These are phyloP conservation scores for Diutina sp. DNA, from an alignment of 1,139 yeast genomes.

Conservation along the genomic window DNA sequence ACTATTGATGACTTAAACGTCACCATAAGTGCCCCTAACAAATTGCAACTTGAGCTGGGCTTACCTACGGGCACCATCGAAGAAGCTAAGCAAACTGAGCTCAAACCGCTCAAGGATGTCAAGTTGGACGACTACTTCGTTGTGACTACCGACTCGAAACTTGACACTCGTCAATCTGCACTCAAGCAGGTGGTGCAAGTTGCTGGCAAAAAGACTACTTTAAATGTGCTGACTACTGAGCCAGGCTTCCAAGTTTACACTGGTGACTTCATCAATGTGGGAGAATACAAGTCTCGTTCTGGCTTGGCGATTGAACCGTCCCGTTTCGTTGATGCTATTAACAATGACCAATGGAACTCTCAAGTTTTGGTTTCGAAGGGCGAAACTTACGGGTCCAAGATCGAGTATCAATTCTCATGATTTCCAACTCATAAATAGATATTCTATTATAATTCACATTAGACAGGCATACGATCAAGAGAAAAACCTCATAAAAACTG, in stretches of 20 bases:
- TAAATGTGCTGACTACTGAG: slow-evolving; percentile 44
- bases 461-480: too few species aligned
- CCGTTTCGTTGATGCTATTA: slow-evolving; percentile 46
- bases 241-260: slow-evolving; percentile 62
- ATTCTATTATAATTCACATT: too few species aligned
- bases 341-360: slow-evolving; percentile 30
- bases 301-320: slow-evolving; percentile 60
- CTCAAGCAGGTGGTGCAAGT: slow-evolving; percentile 31
- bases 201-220: slow-evolving; percentile 21
- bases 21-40: slow-evolving; percentile 14
- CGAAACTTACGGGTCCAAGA: slow-evolving; percentile 40
- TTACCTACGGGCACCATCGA: slow-evolving; percentile 40
- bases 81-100: slow-evolving; percentile 8
- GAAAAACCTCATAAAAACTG: too few species aligned
- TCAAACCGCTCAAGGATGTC: slow-evolving; percentile 2
- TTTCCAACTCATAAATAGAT: too few species aligned
- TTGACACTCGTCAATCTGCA: slow-evolving; percentile 30
- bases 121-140: slow-evolving; percentile 43
- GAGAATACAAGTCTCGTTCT: slow-evolving; percentile 26
- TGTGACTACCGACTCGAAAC: slow-evolving; percentile 12
- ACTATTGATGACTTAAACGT: slow-evolving; percentile 23
- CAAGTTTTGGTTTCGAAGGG: slow-evolving; percentile 44
- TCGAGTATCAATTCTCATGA: slow-evolving; percentile 15
- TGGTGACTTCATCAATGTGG: slow-evolving; percentile 37
- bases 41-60: slow-evolving; percentile 25